phyloP scores from a whole-genome alignment of 371 early-diverging fungal genomes.

The Rhizopus microsporus region DNA sequence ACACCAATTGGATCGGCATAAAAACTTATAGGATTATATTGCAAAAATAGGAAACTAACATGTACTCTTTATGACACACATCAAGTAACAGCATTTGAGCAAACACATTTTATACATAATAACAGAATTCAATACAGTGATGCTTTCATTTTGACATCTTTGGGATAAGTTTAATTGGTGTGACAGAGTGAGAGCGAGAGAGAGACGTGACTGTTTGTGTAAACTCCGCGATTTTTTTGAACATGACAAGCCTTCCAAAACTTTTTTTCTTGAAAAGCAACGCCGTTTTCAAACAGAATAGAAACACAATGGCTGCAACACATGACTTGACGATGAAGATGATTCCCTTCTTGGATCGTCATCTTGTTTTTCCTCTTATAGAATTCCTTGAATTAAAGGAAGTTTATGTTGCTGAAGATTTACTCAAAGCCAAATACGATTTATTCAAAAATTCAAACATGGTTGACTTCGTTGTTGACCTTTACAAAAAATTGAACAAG shows the following conservation, averaged over 20 bases:
- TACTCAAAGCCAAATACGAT: constrained; percentile 86
- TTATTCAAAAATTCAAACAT: constrained; percentile 86
- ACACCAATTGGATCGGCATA: too few relatives aligned
- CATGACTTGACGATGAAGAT: constrained; percentile 86
- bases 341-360: constrained; percentile 89
- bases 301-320: constrained; percentile 58
- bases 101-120: too few relatives aligned
- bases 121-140: too few relatives aligned
- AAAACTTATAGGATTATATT: too few relatives aligned
- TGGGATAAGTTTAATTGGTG: too few relatives aligned
- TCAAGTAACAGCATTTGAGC: too few relatives aligned
- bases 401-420: constrained; percentile 74
- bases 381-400: constrained; percentile 84
- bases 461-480: constrained; percentile 85
- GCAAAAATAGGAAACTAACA: too few relatives aligned
- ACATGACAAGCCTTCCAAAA: constrained; percentile 17
- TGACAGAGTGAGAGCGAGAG: too few relatives aligned
- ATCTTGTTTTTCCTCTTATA: constrained; percentile 86
- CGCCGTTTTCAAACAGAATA: constrained; percentile 6
- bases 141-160: too few relatives aligned
- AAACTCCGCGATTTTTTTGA: too few relatives aligned
- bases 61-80: too few relatives aligned
- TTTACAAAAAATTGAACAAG: constrained; percentile 79
- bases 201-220: too few relatives aligned
- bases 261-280: not conserved